Evolutionary conservation across 768 basidiomycete genomes (phyloP).

Genomic region (Collybia sp.): DNA sequence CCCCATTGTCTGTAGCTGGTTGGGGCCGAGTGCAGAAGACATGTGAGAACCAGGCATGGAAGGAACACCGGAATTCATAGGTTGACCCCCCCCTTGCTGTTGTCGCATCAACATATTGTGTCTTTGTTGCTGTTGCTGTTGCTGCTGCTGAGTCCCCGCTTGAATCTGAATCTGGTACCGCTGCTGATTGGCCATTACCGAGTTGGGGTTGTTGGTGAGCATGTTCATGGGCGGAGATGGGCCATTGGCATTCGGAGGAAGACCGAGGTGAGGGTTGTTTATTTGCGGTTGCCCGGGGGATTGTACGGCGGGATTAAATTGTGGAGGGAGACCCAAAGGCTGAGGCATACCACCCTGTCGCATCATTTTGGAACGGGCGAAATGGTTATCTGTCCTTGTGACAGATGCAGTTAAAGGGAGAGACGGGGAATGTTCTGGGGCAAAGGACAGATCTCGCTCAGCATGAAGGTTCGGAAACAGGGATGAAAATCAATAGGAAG

Average conservation of each 20-base stretch:
- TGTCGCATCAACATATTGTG: conserved; percentile 27
- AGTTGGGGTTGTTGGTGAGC: conserved; percentile 25
- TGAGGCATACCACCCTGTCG: conserved; percentile 38
- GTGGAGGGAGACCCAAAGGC: conserved; percentile 27
- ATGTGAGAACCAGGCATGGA: conserved; percentile 24
- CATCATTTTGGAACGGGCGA: conserved; percentile 41
- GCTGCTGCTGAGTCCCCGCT: conserved; percentile 14
- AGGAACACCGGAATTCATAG: conserved; percentile 9
- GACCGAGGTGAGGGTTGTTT: conserved; percentile 21
- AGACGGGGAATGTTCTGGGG: conserved; percentile 1
- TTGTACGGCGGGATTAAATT: conserved; percentile 34
- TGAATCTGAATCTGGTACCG: conserved; percentile 17
- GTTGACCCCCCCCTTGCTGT: conserved; percentile 18
- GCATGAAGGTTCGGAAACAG: conserved; percentile 11
- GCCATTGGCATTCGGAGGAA: conserved; percentile 24
- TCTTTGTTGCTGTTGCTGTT: conserved; percentile 22
- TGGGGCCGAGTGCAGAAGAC: conserved; percentile 8
- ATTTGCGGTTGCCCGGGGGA: conserved; percentile 28
- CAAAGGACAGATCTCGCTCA: conserved; percentile 7
- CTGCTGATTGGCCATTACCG: conserved; percentile 17
- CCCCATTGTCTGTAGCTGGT: conserved; percentile 34
- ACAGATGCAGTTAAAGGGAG: conserved; percentile 2
- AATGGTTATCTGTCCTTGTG: conserved; percentile 2
- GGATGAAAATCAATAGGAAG: conserved; percentile 1
- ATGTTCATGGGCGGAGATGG: conserved; percentile 32